A percentile compares a stretch with the other conserved stretches of the same genome.
Evolutionary conservation across 257 asterid genomes (phyloP).

Genomic region (Gentiana macrophylla): DNA sequence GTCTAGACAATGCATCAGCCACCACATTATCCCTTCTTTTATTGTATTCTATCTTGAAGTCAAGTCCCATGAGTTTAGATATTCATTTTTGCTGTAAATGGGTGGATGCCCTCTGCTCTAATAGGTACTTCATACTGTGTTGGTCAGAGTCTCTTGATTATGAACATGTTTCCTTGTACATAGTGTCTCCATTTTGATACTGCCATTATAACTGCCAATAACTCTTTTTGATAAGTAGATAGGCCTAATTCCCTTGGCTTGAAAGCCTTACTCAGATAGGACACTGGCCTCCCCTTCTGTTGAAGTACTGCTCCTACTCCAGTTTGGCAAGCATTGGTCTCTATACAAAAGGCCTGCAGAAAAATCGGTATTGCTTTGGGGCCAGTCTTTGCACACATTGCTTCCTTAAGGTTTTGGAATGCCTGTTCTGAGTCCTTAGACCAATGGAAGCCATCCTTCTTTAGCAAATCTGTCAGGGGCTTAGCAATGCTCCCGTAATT

Average conservation of each 20-base stretch:
- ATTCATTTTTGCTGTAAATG: background rate
- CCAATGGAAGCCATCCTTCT: background rate
- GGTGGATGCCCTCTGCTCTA: background rate
- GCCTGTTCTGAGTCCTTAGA: background rate
- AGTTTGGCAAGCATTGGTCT: conserved; percentile 1
- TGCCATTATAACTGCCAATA: background rate
- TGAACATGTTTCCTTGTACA: background rate
- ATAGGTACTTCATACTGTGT: background rate
- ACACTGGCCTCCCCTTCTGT: background rate
- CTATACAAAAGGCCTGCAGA: background rate
- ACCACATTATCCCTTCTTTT: background rate
- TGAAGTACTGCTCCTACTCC: conserved; percentile 2
- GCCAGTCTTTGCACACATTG: background rate
- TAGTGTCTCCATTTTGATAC: conserved; percentile 5
- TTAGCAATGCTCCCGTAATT: background rate
- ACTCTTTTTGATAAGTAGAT: conserved; percentile 5
- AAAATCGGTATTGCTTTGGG: conserved; percentile 4
- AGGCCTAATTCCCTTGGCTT: background rate
- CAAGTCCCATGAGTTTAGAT: conserved; percentile 3
- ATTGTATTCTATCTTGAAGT: conserved; percentile 3
- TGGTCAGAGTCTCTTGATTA: conserved; percentile 1
- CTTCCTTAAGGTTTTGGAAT: background rate
- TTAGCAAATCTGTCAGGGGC: background rate
- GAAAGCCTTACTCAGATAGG: conserved; percentile 5
- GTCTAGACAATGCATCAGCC: conserved; percentile 7